Base-by-base conservation (phyloP, 495 filamentous ascomycete genomes). In the Tuber brumale region DNA sequence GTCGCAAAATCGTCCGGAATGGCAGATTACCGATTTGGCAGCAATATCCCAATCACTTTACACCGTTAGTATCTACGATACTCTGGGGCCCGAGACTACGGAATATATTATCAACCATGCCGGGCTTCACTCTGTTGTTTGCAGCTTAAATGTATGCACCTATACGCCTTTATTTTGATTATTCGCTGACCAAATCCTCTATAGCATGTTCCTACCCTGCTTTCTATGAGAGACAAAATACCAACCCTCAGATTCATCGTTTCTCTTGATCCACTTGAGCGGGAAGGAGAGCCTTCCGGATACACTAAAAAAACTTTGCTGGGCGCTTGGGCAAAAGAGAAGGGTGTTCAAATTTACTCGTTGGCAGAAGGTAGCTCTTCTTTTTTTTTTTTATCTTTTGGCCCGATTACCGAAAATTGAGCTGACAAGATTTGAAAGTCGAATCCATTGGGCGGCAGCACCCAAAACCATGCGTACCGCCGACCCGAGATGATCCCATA, bases 101-200 rank as follows among this genome's bases (percentile, higher is more conserved):
- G 94, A 97, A 85, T 98, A 93, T 84, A 97, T 99, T 83, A 92
- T 97, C 84, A 96, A 94, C 83, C 95, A 99, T 84, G 89, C 93
- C 70, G 87, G 89, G 57, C 85, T 99, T 69, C 85, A 85, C 75
- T 92, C 90, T 81, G 90, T 99, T 57, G 89, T 92, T 76, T 91
- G 93, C 70, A 93, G 91, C 72, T 86, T 97, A 35, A 90, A 80
- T 35, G 77, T 79, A 70, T 42, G 46, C 74, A 39, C 16, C n/a
- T 19, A 48, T 8, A 48, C 8, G 10, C 46, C 74, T 44, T 39
- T 16, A 23, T 37, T 37, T 42, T 39, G 45, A 16, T 12, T 42
- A 16, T 46, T 16, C 23, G 27, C 44, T 31, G n/a, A 73, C 51
- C 51, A 31, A 74, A 31, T 39, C 18, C 45, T 21, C 41, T 69